Conservation (phyloP, 352 stramenopile species). For the Phytophthora citrophthora region DNA sequence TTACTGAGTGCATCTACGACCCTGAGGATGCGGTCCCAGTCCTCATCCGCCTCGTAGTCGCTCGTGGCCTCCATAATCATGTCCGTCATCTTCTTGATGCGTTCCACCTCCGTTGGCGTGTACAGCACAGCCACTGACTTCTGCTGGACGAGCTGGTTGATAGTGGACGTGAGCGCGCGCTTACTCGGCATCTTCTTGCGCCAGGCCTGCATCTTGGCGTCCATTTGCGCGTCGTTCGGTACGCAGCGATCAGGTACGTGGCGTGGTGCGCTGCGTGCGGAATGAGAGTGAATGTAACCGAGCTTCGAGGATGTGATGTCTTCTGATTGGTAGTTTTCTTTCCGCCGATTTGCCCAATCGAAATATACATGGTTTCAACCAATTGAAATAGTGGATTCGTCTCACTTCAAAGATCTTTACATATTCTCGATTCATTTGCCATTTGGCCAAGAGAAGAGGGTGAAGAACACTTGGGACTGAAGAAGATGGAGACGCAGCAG, state of each 20-base stretch:
- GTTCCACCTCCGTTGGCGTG: conserved; percentile 73
- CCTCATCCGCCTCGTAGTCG: conserved; percentile 73
- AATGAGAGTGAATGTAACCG: conserved; percentile 7
- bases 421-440: conserved; percentile 5
- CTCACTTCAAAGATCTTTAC: conserved; percentile 37
- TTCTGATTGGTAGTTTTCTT: conserved; percentile 23
- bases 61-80: conserved; percentile 73
- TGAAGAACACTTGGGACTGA: conserved; percentile 1
- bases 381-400: not conserved
- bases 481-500: conserved; percentile 36
- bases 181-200: conserved; percentile 79
- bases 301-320: conserved; percentile 7
- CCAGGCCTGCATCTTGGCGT: conserved; percentile 72
- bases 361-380: not conserved
- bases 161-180: conserved; percentile 59
- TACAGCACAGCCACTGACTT: conserved; percentile 81
- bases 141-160: conserved; percentile 82
- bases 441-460: conserved; percentile 7
- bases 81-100: conserved; percentile 77
- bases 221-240: conserved; percentile 33
- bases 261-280: conserved; percentile 19
- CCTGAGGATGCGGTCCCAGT: conserved; percentile 77
- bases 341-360: conserved; percentile 1
- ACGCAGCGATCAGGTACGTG: not conserved
- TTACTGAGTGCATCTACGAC: conserved; percentile 81